Base-by-base conservation (phyloP, 192 early-diverging fungal genomes). In the Coemansia sp. region DNA sequence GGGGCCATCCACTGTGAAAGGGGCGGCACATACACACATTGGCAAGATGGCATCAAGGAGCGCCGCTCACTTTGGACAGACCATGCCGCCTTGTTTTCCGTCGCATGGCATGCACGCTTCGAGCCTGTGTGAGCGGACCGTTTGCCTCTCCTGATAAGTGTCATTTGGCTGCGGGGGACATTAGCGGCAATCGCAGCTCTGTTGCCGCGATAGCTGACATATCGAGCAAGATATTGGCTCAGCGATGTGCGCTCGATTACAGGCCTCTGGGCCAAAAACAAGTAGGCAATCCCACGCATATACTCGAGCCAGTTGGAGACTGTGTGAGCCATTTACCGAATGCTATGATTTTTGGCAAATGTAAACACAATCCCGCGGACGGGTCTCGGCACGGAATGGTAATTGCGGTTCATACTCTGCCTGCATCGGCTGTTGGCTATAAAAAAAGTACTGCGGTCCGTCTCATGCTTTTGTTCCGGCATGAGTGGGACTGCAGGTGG, bases 1-100 rank as follows among this genome's bases (percentile, higher is more conserved):
- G n/a, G n/a, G n/a, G n/a, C n/a, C n/a, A n/a, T 68, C 77, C 57
- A 59, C 55, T 34, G 55, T 59, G 55, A 34, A 59, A 15, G 31
- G n/a, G n/a, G 47, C 47, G 47, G 47, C 47, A 18, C 44, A 51
- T 22, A 33, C 29, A 51, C 55, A 33, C 33, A 59, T 34, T 36
- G 31, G 33, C 31, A 33, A 59, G 47, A 22, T 8, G 31, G 29
- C 55, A 34, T 34, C 29, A 59, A 34, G 29, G 55, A 59, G 55
- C 33, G 55, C 31, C 55, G 33, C 55, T 59, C 55, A 5, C 55
- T 33, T 59, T 59, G 29, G 55, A 18, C 47, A 51, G 47, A 51
- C 47, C 20, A 22, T 20, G 47, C 47, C 55, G 55, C 55, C 55
- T 59, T 59, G 55, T 59, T 59, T 59, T 59, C 55, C 16, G 55